Conservation (phyloP, 768 basidiomycete genomes). For the Lactarius pseudohatsudake region DNA sequence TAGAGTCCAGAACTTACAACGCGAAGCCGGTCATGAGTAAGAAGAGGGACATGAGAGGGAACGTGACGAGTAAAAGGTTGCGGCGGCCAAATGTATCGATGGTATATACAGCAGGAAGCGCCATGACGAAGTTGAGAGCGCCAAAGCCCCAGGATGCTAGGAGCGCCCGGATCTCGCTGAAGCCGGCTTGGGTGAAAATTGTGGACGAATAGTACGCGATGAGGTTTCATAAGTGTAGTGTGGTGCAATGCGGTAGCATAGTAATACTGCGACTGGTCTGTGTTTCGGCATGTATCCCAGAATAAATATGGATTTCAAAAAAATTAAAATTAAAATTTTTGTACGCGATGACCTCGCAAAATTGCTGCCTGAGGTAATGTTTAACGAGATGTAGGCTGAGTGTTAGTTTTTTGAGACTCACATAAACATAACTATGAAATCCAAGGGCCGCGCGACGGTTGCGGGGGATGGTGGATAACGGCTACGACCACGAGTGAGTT, state of each 20-base stretch:
- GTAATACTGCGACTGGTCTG: no score
- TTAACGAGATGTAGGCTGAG: neutral
- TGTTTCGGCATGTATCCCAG: no score
- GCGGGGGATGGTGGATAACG: slow-evolving; percentile 70
- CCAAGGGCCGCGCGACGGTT: slow-evolving; percentile 64
- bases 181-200: slow-evolving; percentile 67
- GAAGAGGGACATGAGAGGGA: slow-evolving; percentile 55
- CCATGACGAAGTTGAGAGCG: slow-evolving; percentile 44
- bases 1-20: slow-evolving; percentile 34
- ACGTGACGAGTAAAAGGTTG: slow-evolving; percentile 49
- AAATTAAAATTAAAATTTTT: no score
- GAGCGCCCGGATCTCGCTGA: slow-evolving; percentile 54
- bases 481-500: slow-evolving; percentile 53
- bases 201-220: slow-evolving; percentile 80
- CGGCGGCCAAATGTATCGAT: slow-evolving; percentile 68
- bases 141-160: slow-evolving; percentile 61
- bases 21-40: slow-evolving; percentile 51
- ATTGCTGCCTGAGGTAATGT: slow-evolving; percentile 55
- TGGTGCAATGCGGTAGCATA: no score
- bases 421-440: slow-evolving; percentile 68
- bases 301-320: no score
- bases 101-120: slow-evolving; percentile 49
- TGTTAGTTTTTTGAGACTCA: neutral
- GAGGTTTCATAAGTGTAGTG: no score
- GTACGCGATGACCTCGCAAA: slow-evolving; percentile 85